phyloP scores from a whole-genome alignment of 202 grass and related monocot species.

The Zoysia matrella region DNA sequence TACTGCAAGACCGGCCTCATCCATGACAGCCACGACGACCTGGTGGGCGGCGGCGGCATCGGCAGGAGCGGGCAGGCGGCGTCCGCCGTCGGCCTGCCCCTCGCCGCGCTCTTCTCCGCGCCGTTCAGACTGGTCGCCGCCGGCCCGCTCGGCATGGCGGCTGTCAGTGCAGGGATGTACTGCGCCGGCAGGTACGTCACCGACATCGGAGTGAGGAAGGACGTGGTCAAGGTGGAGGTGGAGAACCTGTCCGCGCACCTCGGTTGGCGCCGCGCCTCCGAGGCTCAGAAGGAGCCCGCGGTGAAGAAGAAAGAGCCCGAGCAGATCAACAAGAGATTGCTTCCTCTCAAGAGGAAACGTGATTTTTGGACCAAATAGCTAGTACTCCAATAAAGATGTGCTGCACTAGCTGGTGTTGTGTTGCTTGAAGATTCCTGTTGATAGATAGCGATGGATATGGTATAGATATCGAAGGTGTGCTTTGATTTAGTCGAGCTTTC shows the following conservation, averaged over 20 bases:
- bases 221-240: constrained; percentile 70
- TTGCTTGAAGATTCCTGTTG: neutral
- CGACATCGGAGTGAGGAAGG: constrained; percentile 52
- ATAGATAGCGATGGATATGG: neutral
- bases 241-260: constrained; percentile 74
- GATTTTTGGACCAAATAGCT: constrained; percentile 14
- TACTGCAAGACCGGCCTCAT: constrained; percentile 95
- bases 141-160: constrained; percentile 84
- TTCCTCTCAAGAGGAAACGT: constrained; percentile 60
- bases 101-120: constrained; percentile 75
- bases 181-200: constrained; percentile 86
- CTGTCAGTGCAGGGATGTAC: constrained; percentile 82
- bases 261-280: constrained; percentile 40
- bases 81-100: constrained; percentile 68
- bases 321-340: constrained; percentile 10
- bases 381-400: neutral
- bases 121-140: constrained; percentile 81
- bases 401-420: constrained; percentile 8
- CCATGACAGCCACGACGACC: constrained; percentile 23
- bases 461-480: no score
- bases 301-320: constrained; percentile 27
- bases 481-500: no score
- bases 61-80: constrained; percentile 88
- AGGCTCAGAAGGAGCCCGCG: constrained; percentile 4
- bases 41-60: constrained; percentile 30